Conservation (phyloP, 768 basidiomycete species). For the Hortiboletus campestris region DNA sequence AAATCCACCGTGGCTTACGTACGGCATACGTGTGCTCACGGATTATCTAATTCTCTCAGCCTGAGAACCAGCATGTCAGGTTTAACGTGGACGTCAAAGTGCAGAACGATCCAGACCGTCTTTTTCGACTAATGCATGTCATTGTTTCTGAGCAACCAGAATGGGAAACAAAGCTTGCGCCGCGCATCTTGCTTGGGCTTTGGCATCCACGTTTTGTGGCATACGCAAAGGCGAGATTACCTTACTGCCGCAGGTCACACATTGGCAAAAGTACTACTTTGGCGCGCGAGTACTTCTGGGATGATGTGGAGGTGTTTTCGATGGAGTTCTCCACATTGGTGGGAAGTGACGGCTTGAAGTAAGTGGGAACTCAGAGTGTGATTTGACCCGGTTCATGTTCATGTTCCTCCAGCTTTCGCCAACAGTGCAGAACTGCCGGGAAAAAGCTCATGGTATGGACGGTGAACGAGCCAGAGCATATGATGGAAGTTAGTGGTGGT, state of each 20-base stretch:
- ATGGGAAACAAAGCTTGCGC: constrained; percentile 77
- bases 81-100: constrained; percentile 94
- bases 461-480: constrained; percentile 83
- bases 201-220: constrained; percentile 91
- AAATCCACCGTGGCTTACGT: constrained; percentile 24
- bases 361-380: constrained; percentile 18
- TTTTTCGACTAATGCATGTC: constrained; percentile 77
- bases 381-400: background rate
- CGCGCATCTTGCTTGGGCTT: constrained; percentile 76
- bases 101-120: constrained; percentile 84
- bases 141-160: constrained; percentile 59
- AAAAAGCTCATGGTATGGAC: constrained; percentile 96
- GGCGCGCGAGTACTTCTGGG: constrained; percentile 88
- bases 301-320: constrained; percentile 82
- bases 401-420: constrained; percentile 58
- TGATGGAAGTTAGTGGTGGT: constrained; percentile 72
- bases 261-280: constrained; percentile 73
- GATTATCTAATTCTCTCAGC: constrained; percentile 36
- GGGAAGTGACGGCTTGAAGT: constrained; percentile 71
- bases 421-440: constrained; percentile 72
- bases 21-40: constrained; percentile 7
- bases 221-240: constrained; percentile 70
- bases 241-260: constrained; percentile 81
- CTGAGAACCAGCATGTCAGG: constrained; percentile 71
- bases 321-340: constrained; percentile 74